Base-by-base conservation (phyloP, 2,329 filamentous ascomycete genomes). In the Talaromyces sp. region DNA sequence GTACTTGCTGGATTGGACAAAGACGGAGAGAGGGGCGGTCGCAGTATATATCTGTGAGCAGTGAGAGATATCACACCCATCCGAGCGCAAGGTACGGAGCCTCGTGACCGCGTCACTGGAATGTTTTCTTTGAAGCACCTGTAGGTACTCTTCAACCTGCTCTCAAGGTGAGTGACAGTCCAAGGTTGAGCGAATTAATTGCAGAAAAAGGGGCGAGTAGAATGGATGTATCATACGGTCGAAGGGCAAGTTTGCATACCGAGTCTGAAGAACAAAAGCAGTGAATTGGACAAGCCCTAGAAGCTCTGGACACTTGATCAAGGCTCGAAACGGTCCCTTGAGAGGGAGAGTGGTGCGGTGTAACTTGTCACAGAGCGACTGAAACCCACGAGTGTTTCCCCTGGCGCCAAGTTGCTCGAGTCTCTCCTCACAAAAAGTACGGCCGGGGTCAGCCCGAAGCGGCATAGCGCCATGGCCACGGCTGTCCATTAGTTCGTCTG, bases 381-480 rank as follows among this genome's bases (percentile, higher is more conserved):
- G 48, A 52, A 52, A 52, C 48, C 48, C 48, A 52, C 48, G 48
- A 52, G 48, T 5, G n/a, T 25, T 25, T 33, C 48, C 48, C 48
- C 48, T 52, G 48, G 48, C 48, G 48, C 11, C 48, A 52, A 52
- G 9, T 37, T 50, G 48, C n/a, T 36, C n/a, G n/a, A n/a, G n/a
- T n/a, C n/a, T n/a, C 33, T 28, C 25, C 25, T 28, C 25, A 28
- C 13, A 52, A 33, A 39, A 39, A 13, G 48, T 21, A 37, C 33
- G 48, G 7, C 19, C 31, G 48, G 35, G 48, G 33, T 22, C 19
- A 17, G 35, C 53, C 53, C 7, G 40, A 46, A 55, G 28, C 28
- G 40, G 53, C 40, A 36, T 55, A n/a, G 52, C n/a, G 45, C n/a
- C 25, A 19, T n/a, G 11, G 45, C 3, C 10, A 7, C 45, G 25